These are phyloP conservation scores for Coemansia sp. DNA, from an alignment of 192 early-diverging fungal species.

Conservation along the genomic window DNA sequence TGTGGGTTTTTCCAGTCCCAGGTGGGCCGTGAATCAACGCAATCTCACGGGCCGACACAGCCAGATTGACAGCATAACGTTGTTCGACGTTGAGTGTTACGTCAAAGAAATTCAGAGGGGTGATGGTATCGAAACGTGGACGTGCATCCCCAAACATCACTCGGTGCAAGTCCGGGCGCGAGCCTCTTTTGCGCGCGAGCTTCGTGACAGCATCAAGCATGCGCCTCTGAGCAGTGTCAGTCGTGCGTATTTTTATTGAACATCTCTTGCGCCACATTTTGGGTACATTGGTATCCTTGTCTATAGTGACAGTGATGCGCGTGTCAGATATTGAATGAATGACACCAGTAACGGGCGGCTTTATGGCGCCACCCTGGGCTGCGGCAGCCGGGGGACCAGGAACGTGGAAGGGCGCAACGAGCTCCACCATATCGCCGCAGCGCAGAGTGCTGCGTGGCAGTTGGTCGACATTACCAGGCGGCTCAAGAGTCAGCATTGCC, in stretches of 20 bases:
- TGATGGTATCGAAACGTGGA: conserved; percentile 25
- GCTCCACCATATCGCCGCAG: conserved; percentile 70
- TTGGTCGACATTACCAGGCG: conserved; percentile 52
- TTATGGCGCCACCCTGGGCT: conserved; percentile 6
- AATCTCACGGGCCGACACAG: conserved; percentile 62
- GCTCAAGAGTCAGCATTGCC: conserved; percentile 64
- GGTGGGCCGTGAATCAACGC: conserved; percentile 85
- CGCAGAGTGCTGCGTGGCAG: conserved; percentile 63
- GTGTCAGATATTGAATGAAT: background rate
- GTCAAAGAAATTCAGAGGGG: conserved; percentile 44
- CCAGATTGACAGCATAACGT: conserved; percentile 62
- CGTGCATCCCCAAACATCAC: conserved; percentile 45
- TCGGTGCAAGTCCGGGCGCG: conserved; percentile 16
- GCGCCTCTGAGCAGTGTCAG: background rate
- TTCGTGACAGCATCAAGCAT: background rate
- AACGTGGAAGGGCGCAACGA: conserved; percentile 37
- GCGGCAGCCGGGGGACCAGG: conserved; percentile 18
- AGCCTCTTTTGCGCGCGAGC: background rate
- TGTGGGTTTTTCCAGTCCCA: conserved; percentile 88
- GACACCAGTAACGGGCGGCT: background rate
- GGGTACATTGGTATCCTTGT: background rate
- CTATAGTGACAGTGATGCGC: background rate
- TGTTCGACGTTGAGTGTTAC: conserved; percentile 69
- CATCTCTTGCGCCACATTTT: background rate
- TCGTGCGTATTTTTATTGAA: background rate